Base-by-base conservation (phyloP, 2,329 filamentous ascomycete species). In the Fusarium duplospermum region DNA sequence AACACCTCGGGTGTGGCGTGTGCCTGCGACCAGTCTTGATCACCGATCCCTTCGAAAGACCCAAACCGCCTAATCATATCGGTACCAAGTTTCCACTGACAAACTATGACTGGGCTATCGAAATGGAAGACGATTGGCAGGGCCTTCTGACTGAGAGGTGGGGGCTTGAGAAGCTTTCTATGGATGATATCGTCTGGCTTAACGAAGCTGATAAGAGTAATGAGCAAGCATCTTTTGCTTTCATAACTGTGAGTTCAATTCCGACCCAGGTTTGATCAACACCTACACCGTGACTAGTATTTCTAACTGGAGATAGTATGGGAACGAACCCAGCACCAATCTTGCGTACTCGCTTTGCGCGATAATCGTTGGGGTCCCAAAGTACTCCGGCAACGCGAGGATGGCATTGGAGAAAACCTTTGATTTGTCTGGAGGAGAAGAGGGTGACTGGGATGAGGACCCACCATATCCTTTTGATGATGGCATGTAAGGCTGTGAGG, bases 331-430 rank as follows among this genome's bases (percentile, higher is more conserved):
- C 16, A 13, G 20, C 11, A 27, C n/a, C 4, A 8, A 35, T 33
- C 40, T 63, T 50, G 60, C 60, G 13, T 63, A 63, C 31, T 63
- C 60, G 1, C 16, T 50, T 16, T 63, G 60, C 18, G 31, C 60
- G 16, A 63, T 63, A 22, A 54, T 63, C 27, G 35, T 63, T n/a
- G 60, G 60, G 14, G 45, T 63, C 9, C 60, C 60, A 13, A 56
- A 63, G 31, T 56, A 29, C 29, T 4, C 22, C 2, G 60, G 54
- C 3, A 16, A 33, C 33, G 29, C 27, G 42, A 63, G 60, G 16
- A 56, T 24, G 45, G 13, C 13, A 35, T 35, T 56, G 13, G 9
- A 40, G 11, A 24, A 20, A 36, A 40, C 60, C 3, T 54, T 63
- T 56, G 18, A 27, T 33, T 16, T 14, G 18, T 24, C 5, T 22